phyloP scores from a whole-genome alignment of 2,329 filamentous ascomycete genomes.

The Teratosphaeria zuluensis region DNA sequence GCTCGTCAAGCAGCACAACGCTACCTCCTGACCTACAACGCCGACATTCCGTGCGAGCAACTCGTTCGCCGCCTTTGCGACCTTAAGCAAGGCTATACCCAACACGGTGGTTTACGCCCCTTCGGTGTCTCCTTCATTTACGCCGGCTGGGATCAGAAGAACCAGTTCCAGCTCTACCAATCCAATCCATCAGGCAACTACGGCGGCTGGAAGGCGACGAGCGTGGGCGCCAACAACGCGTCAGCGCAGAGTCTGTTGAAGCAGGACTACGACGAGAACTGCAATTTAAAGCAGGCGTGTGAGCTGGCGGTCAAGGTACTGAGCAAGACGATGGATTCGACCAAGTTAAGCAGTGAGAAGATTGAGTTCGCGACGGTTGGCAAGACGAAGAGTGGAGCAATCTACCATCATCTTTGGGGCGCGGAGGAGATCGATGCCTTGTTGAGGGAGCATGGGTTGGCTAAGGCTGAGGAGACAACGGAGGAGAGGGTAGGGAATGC shows the following conservation, averaged over 20 bases:
- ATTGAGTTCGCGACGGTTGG: slow-evolving; percentile 98
- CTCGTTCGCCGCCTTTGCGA: slow-evolving; percentile 94
- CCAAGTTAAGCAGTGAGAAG: slow-evolving; percentile 97
- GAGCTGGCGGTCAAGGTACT: slow-evolving; percentile 96
- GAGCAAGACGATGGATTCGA: slow-evolving; percentile 99
- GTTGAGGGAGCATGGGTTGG: slow-evolving; percentile 89
- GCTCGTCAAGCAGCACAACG: slow-evolving; percentile 92
- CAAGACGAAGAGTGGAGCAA: slow-evolving; percentile 86
- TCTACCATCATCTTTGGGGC: slow-evolving; percentile 96
- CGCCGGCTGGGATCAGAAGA: slow-evolving; percentile 89
- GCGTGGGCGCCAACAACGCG: slow-evolving; percentile 94
- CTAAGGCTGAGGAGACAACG: slow-evolving; percentile 53
- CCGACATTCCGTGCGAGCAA: slow-evolving; percentile 99
- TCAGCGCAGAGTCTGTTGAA: slow-evolving; percentile 94
- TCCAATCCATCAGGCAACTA: slow-evolving; percentile 99
- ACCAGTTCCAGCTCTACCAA: slow-evolving; percentile 97
- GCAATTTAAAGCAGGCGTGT: slow-evolving; percentile 89
- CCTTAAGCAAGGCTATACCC: slow-evolving; percentile 97
- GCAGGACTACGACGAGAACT: slow-evolving; percentile 99
- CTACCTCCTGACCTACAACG: slow-evolving; percentile 98
- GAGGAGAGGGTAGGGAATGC: slow-evolving; percentile 3
- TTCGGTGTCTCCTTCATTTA: slow-evolving; percentile 99
- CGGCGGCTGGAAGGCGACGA: slow-evolving; percentile 98
- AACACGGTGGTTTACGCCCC: slow-evolving; percentile 93
- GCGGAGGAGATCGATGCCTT: slow-evolving; percentile 92